Conservation (phyloP, 2,329 filamentous ascomycete species). For the Colletotrichum coccodes region DNA sequence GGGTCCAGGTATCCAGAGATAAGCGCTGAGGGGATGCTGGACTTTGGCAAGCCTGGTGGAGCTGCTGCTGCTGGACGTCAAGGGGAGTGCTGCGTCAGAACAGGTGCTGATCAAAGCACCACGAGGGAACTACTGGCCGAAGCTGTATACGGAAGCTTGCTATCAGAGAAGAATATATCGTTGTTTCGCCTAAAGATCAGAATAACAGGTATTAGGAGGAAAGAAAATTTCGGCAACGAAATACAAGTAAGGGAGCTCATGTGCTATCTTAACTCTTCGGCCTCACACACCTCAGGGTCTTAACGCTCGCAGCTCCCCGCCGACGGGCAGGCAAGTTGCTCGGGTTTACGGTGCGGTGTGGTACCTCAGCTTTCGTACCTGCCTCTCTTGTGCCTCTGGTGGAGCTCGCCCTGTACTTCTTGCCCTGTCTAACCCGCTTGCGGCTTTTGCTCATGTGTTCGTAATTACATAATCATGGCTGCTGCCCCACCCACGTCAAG, state of each 20-base stretch:
- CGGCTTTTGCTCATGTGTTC: slow-evolving; percentile 17
- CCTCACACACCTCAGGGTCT: slow-evolving; percentile 16
- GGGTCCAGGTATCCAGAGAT: slow-evolving; percentile 29
- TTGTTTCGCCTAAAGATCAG: not conserved
- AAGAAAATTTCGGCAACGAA: not conserved
- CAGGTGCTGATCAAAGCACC: slow-evolving; percentile 5
- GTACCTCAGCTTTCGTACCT: slow-evolving; percentile 15
- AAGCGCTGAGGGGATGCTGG: slow-evolving; percentile 31
- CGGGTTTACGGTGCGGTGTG: not conserved
- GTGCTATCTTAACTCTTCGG: slow-evolving; percentile 22
- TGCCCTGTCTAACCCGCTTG: slow-evolving; percentile 24
- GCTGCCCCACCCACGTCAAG: slow-evolving; percentile 16
- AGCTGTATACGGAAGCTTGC: not conserved
- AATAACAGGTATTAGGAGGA: not conserved
- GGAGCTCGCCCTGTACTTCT: slow-evolving; percentile 15
- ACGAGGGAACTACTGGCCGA: not conserved
- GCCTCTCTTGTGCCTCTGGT: slow-evolving; percentile 14
- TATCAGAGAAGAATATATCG: not conserved
- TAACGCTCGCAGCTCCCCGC: slow-evolving; percentile 8
- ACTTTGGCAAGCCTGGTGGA: slow-evolving; percentile 28
- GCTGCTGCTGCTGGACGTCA: not conserved
- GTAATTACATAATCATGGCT: slow-evolving; percentile 9
- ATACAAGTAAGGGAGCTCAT: slow-evolving; percentile 12
- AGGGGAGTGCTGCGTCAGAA: slow-evolving; percentile 17
- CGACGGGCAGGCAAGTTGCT: not conserved